These are phyloP conservation scores for Aureobasidium namibiae DNA, from an alignment of 2,329 filamentous ascomycete genomes.

Conservation along the genomic window DNA sequence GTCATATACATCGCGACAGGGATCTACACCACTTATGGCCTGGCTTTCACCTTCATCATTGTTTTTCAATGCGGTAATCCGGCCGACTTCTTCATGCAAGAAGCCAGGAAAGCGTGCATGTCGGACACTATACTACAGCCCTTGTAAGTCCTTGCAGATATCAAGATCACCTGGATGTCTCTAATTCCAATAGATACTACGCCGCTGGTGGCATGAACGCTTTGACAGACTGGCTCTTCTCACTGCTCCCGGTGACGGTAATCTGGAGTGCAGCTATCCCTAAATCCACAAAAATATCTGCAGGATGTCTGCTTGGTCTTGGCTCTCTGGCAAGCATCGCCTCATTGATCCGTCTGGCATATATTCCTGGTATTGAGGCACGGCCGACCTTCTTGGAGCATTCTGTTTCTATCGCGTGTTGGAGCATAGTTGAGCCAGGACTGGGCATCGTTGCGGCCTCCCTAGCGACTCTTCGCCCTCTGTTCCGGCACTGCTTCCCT, in stretches of 20 bases:
- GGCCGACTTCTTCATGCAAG: conserved; percentile 17
- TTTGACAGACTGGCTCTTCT: conserved; percentile 29
- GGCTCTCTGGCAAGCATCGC: conserved; percentile 24
- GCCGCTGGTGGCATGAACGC: conserved; percentile 28
- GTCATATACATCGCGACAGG: conserved; percentile 17
- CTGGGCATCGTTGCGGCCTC: conserved; percentile 27
- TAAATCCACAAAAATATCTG: conserved; percentile 32
- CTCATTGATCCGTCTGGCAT: conserved; percentile 20
- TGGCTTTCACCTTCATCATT: conserved; percentile 42
- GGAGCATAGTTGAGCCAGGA: conserved; percentile 26
- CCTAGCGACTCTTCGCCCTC: conserved; percentile 25
- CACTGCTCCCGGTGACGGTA: conserved; percentile 26
- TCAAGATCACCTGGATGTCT: too few relatives aligned
- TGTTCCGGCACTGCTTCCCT: conserved; percentile 15
- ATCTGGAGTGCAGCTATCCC: conserved; percentile 23
- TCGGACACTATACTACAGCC: conserved; percentile 16
- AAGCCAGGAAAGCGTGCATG: conserved; percentile 17
- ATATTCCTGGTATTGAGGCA: conserved; percentile 18
- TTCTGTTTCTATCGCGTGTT: conserved; percentile 22
- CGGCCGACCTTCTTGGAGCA: conserved; percentile 20
- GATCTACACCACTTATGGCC: conserved; percentile 36
- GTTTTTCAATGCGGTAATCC: conserved; percentile 29
- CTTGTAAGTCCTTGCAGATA: conserved; percentile 7
- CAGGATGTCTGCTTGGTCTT: conserved; percentile 33
- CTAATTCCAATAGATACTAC: conserved; percentile 10